Evolutionary conservation across 495 filamentous ascomycete genomes (phyloP).

Genomic region (Opeltia flavorubescens): DNA sequence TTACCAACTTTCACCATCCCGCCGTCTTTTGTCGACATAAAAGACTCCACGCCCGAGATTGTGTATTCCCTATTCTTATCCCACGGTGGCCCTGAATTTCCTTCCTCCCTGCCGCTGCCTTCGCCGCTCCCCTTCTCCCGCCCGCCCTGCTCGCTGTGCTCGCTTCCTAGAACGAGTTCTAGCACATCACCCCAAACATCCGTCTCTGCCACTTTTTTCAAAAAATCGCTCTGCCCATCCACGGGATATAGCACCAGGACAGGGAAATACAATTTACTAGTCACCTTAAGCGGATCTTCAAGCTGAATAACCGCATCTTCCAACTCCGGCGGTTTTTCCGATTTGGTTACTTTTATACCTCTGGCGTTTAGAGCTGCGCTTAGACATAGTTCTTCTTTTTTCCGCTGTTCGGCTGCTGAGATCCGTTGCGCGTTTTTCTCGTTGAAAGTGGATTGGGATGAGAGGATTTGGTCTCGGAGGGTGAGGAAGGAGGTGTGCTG

Average conservation of each 20-base stretch:
- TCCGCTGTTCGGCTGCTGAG: constrained; percentile 35
- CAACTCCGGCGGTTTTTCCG: constrained; percentile 63
- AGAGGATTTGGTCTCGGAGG: too few species aligned
- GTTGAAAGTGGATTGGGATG: constrained; percentile 4
- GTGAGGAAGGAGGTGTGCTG: constrained; percentile 14
- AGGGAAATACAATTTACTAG: constrained; percentile 59
- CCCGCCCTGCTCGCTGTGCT: too few species aligned
- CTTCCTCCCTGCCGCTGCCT: too few species aligned
- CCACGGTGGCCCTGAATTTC: too few species aligned
- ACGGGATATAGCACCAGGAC: constrained; percentile 71
- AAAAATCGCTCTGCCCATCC: constrained; percentile 69
- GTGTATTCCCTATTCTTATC: constrained; percentile 57
- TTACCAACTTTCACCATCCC: constrained; percentile 84
- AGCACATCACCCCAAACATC: constrained; percentile 31
- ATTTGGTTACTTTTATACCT: constrained; percentile 50
- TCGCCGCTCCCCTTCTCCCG: too few species aligned
- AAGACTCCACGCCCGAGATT: constrained; percentile 59
- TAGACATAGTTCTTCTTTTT: constrained; percentile 45
- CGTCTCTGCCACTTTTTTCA: constrained; percentile 69
- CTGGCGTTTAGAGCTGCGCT: constrained; percentile 58
- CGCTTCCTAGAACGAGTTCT: constrained; percentile 55
- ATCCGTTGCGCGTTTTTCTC: constrained; percentile 21
- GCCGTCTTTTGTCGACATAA: constrained; percentile 66
- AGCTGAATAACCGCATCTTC: constrained; percentile 61
- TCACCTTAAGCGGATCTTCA: constrained; percentile 54